These are phyloP conservation scores for Fusarium buxicola DNA, from an alignment of 2,329 filamentous ascomycete species.

Conservation along the genomic window DNA sequence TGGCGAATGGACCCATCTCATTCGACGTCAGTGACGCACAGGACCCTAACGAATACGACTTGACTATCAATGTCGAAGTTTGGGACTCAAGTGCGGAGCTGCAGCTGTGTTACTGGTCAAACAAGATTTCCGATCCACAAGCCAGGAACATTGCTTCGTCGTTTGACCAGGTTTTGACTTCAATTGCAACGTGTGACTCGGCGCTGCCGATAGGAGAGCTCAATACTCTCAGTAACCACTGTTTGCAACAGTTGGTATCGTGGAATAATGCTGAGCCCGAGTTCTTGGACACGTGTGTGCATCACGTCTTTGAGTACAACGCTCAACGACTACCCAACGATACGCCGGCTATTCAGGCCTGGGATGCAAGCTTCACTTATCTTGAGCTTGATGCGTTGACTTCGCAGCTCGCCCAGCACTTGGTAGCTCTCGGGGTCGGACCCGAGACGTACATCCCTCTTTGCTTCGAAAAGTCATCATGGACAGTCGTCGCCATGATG, in stretches of 20 bases:
- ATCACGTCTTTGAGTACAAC: slow-evolving; percentile 55
- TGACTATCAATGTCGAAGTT: slow-evolving; percentile 40
- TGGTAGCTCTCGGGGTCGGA: slow-evolving; percentile 50
- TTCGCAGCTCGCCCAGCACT: slow-evolving; percentile 48
- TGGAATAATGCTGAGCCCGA: slow-evolving; percentile 45
- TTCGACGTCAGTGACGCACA: slow-evolving; percentile 30
- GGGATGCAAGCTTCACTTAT: slow-evolving; percentile 56
- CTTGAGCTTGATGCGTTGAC: slow-evolving; percentile 45
- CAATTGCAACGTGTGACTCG: background rate
- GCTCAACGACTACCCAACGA: slow-evolving; percentile 44
- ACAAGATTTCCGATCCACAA: slow-evolving; percentile 36
- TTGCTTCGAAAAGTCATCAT: slow-evolving; percentile 54
- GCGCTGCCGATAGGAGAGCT: slow-evolving; percentile 31
- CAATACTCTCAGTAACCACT: slow-evolving; percentile 19
- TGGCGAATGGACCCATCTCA: slow-evolving; percentile 18
- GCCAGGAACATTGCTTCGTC: slow-evolving; percentile 35
- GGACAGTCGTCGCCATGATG: slow-evolving; percentile 49
- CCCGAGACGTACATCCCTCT: slow-evolving; percentile 47
- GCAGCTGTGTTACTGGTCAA: slow-evolving; percentile 41
- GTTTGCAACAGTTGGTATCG: slow-evolving; percentile 21
- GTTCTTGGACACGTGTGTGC: slow-evolving; percentile 49
- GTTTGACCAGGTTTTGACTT: slow-evolving; percentile 32
- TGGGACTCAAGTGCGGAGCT: slow-evolving; percentile 36
- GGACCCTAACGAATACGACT: slow-evolving; percentile 38
- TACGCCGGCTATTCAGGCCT: slow-evolving; percentile 56